Conservation (phyloP, 2,329 filamentous ascomycete genomes). For the Diaporthe eres region DNA sequence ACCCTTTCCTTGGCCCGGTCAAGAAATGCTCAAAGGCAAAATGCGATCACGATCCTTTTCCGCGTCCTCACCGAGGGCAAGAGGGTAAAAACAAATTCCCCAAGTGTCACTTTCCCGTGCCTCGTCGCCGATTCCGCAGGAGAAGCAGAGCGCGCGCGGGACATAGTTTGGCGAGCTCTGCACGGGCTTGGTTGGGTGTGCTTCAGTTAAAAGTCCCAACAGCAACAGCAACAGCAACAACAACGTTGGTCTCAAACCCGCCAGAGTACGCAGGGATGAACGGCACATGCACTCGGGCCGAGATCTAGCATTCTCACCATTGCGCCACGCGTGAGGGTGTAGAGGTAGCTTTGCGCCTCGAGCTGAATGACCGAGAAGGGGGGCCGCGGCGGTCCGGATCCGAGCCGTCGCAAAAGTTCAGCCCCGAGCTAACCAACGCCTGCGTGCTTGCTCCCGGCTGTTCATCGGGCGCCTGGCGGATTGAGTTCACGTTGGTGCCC, state of each 20-base stretch:
- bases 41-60: neutral
- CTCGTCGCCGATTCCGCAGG: neutral
- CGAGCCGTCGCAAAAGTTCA: neutral
- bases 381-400: neutral
- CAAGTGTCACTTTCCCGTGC: neutral
- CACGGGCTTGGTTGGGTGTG: neutral
- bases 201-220: conserved; percentile 10
- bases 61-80: neutral
- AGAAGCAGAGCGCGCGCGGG: neutral
- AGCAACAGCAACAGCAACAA: neutral
- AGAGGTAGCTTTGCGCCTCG: conserved; percentile 1
- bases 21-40: neutral
- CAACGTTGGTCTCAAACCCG: conserved; percentile 5
- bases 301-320: neutral
- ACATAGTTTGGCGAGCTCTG: neutral
- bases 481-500: conserved; percentile 1
- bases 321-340: conserved; percentile 18
- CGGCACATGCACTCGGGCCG: conserved; percentile 8
- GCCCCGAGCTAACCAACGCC: neutral
- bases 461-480: neutral
- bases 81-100: neutral
- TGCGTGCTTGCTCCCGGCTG: neutral
- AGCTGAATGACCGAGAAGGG: neutral
- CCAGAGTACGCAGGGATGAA: conserved; percentile 5
- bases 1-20: neutral